phyloP scores from a whole-genome alignment of 768 basidiomycete genomes.

The Kwoniella europaea region DNA sequence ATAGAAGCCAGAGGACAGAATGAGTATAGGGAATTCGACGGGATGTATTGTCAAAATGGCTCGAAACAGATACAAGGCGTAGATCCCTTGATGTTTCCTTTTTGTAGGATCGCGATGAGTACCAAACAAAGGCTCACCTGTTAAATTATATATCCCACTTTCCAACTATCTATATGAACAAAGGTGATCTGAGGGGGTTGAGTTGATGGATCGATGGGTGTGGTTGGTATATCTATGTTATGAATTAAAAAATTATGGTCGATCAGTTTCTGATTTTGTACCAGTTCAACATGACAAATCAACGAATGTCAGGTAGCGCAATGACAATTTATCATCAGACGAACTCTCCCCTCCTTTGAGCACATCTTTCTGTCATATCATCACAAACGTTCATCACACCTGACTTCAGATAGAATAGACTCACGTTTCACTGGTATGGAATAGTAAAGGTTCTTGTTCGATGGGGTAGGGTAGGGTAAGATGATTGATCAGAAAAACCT shows the following conservation, averaged over 20 bases:
- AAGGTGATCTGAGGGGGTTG: not conserved
- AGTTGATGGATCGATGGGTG: not conserved
- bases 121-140: not conserved
- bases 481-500: not conserved
- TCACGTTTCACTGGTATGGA: not conserved
- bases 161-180: not conserved
- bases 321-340: not conserved
- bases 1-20: not conserved
- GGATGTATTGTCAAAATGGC: not conserved
- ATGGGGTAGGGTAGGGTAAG: not conserved
- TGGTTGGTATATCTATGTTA: not conserved
- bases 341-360: not conserved
- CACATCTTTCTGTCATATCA: not conserved
- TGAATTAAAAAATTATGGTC: not conserved
- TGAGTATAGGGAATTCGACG: not conserved
- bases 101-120: too few species aligned
- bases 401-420: not conserved
- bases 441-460: not conserved
- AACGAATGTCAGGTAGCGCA: not conserved
- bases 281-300: not conserved
- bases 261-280: not conserved
- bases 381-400: not conserved
- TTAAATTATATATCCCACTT: not conserved
- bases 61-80: not conserved
- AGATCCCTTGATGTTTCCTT: not conserved